These are phyloP conservation scores for Spathaspora sp. DNA, from an alignment of 805 yeast species.

Conservation along the genomic window DNA sequence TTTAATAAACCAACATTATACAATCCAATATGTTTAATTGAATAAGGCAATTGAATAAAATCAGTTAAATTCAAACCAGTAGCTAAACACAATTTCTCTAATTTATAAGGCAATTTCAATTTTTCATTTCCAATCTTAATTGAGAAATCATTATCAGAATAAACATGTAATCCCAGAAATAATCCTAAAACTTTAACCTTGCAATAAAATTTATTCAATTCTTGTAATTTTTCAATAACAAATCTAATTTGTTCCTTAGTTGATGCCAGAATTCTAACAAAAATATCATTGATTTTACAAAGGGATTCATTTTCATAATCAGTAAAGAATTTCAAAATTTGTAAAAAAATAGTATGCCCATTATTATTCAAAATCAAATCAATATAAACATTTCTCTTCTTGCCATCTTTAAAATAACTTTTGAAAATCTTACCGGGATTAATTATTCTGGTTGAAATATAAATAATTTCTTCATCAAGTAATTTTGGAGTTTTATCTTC, in stretches of 20 bases:
- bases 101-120: constrained; percentile 4
- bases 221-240: constrained; percentile 2
- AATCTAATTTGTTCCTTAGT: constrained; percentile 2
- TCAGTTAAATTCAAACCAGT: constrained; percentile 4
- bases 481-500: not conserved
- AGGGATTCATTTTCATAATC: not conserved
- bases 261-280: constrained; percentile 7
- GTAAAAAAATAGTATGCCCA: constrained; percentile 7
- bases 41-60: constrained; percentile 4
- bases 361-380: constrained; percentile 8
- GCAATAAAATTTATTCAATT: not conserved
- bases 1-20: constrained; percentile 1
- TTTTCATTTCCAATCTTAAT: not conserved
- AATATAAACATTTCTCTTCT: constrained; percentile 4
- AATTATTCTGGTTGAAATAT: constrained; percentile 6
- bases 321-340: constrained; percentile 6
- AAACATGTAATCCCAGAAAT: constrained; percentile 7
- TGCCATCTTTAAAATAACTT: constrained; percentile 1
- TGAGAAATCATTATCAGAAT: constrained; percentile 1
- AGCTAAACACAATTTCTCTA: constrained; percentile 5
- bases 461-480: constrained; percentile 1
- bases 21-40: constrained; percentile 4
- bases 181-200: constrained; percentile 7
- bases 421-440: constrained; percentile 5
- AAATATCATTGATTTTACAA: not conserved